Percentiles rank a stretch among this genome's conserved stretches.
Evolutionary conservation across 768 basidiomycete genomes (phyloP).

Genomic region (Tylopilus vinaceipallidus): DNA sequence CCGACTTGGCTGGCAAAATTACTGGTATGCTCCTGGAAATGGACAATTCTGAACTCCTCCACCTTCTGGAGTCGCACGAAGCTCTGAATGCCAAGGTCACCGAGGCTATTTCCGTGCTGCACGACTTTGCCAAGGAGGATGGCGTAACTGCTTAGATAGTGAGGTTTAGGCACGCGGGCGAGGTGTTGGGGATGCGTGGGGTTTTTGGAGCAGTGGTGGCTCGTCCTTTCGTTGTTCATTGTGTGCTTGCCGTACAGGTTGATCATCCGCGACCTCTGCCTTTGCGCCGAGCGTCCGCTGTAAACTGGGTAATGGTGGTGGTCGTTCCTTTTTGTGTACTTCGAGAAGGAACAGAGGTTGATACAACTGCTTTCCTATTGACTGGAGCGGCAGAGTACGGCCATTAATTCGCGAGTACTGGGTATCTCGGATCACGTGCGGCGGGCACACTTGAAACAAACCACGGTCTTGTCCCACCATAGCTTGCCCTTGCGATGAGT

Average conservation of each 20-base stretch:
- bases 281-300: constrained; percentile 36
- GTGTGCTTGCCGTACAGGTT: constrained; percentile 34
- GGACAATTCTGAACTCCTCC: constrained; percentile 92
- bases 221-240: constrained; percentile 49
- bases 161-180: not conserved
- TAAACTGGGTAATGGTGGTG: constrained; percentile 45
- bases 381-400: not conserved
- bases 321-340: constrained; percentile 55
- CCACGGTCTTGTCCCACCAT: too few species aligned
- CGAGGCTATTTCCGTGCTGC: constrained; percentile 86
- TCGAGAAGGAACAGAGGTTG: constrained; percentile 53
- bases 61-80: constrained; percentile 79
- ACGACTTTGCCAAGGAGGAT: constrained; percentile 68
- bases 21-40: constrained; percentile 99
- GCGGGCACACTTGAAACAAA: too few species aligned
- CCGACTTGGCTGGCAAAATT: constrained; percentile 96
- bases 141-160: constrained; percentile 2
- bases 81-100: constrained; percentile 87
- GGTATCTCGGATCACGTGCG: too few species aligned
- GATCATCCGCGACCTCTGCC: constrained; percentile 39
- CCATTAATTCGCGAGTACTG: too few species aligned
- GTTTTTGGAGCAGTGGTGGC: constrained; percentile 39
- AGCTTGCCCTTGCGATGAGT: constrained; percentile 8
- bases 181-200: constrained; percentile 14
- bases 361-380: constrained; percentile 50